Evolutionary conservation across 1,139 yeast species (phyloP).

Genomic region (Protomyces lactucae-debilis): DNA sequence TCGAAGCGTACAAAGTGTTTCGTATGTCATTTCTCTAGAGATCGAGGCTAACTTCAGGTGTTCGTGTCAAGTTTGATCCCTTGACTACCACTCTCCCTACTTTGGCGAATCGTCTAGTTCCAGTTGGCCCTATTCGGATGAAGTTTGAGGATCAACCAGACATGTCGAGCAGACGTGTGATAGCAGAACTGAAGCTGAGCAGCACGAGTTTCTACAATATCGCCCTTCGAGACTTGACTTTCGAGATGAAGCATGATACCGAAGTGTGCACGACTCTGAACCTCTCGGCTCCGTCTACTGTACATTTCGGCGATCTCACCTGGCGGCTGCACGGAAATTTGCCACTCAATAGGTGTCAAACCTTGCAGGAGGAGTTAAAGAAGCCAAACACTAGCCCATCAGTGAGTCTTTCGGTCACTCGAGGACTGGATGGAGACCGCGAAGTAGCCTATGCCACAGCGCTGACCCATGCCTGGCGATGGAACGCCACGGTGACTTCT

Average conservation of each 20-base stretch:
- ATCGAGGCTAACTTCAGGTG: neutral
- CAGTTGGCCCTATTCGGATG: neutral
- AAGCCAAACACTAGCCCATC: too few species aligned
- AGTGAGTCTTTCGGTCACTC: too few species aligned
- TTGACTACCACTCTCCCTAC: neutral
- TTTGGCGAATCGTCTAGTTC: neutral
- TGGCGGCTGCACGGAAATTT: neutral
- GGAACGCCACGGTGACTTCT: neutral
- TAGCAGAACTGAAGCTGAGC: neutral
- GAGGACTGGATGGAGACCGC: neutral
- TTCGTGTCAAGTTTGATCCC: neutral
- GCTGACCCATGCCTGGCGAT: neutral
- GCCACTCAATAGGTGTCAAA: neutral
- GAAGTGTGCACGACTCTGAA: neutral
- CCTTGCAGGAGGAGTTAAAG: neutral
- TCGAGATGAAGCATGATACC: neutral
- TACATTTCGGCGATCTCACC: neutral
- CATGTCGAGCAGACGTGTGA: neutral
- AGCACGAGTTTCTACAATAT: neutral
- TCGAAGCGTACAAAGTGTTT: neutral
- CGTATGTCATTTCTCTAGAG: neutral
- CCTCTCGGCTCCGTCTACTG: neutral
- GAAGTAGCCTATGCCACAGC: neutral
- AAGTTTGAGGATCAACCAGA: neutral
- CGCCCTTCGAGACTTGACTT: neutral